Evolutionary conservation across 179 eudicot genomes (phyloP), one percentile per base, ranked within the genome.

Genomic region (Corrigiola litoralis): DNA sequence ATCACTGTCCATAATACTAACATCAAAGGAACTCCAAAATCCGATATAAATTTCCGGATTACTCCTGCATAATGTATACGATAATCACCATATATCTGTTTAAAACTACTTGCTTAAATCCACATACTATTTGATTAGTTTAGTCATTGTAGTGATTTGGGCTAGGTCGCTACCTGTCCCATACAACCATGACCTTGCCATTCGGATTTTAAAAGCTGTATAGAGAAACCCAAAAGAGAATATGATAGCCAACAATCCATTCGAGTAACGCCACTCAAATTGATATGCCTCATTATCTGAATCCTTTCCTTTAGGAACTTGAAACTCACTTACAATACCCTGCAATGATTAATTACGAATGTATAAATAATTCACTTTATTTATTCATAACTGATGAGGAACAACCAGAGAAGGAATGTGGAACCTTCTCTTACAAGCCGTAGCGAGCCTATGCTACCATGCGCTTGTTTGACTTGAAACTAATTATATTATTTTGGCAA

Each of bases 241-340:
- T 29, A 83, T 62, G 40, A 84, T 60, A 0, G 76, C 81, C 10
- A 84, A 69, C 44, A 83, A 58, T 6, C 88, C 88, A 25, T 84
- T 84, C 7, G 72, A 45, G 33, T 78, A 84, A 6, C 73, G 73
- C 85, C 85, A 84, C 41, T 78, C 72, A 24, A 65, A 75, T 21
- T 75, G 66, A 49, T 70, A 80, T 11, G 64, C 58, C 6, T 51
- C 59, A 10, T 12, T 2, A 33, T 27, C 27, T 5, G 66, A 50
- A 53, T 81, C 63, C 52, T 76, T 72, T 1, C 58, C 73, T 73
- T 79, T 67, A 0, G 87, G 84, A 25, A 66, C 75, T 24, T 58
- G 56, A 64, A 80, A 80, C 68, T 83, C 87, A 29, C 73, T 67
- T 24, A 72, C 55, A 31, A 80, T 63, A 41, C 80, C 80, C 80